phyloP scores from a whole-genome alignment of 768 basidiomycete species.

The Kockovaella imperatae region DNA sequence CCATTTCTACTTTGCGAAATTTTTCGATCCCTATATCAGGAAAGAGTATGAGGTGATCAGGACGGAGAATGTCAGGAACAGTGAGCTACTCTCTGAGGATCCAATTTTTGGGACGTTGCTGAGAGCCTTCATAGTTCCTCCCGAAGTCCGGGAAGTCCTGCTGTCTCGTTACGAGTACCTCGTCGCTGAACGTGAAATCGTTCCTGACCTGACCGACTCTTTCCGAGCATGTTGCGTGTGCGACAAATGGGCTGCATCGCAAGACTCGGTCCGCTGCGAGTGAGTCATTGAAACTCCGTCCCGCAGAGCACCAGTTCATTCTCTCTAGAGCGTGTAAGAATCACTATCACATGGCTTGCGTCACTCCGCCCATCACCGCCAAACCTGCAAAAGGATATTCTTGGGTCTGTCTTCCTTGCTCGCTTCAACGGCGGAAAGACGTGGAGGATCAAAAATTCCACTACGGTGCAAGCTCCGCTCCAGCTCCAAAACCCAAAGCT shows the following conservation, averaged over 20 bases:
- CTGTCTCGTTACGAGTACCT: conserved; percentile 85
- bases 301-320: not conserved
- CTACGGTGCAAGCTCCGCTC: conserved; percentile 25
- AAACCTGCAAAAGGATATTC: conserved; percentile 95
- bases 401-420: conserved; percentile 94
- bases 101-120: not conserved
- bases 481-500: conserved; percentile 57
- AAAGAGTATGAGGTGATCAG: conserved; percentile 95
- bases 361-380: conserved; percentile 77
- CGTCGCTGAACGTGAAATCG: conserved; percentile 85
- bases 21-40: conserved; percentile 97
- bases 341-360: conserved; percentile 90
- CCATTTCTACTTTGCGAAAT: conserved; percentile 88
- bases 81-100: conserved; percentile 50
- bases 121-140: conserved; percentile 55
- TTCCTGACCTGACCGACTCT: conserved; percentile 78
- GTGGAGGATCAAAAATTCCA: conserved; percentile 34
- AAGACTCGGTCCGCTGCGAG: conserved; percentile 47
- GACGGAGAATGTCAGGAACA: conserved; percentile 73
- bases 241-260: conserved; percentile 81
- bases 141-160: conserved; percentile 68
- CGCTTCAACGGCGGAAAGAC: conserved; percentile 62
- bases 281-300: no score
- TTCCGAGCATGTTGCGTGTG: conserved; percentile 81
- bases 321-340: conserved; percentile 59